Evolutionary conservation across 2,329 filamentous ascomycete species (phyloP), one percentile per base, ranked within the genome.

Genomic region (Fusarium sp.): DNA sequence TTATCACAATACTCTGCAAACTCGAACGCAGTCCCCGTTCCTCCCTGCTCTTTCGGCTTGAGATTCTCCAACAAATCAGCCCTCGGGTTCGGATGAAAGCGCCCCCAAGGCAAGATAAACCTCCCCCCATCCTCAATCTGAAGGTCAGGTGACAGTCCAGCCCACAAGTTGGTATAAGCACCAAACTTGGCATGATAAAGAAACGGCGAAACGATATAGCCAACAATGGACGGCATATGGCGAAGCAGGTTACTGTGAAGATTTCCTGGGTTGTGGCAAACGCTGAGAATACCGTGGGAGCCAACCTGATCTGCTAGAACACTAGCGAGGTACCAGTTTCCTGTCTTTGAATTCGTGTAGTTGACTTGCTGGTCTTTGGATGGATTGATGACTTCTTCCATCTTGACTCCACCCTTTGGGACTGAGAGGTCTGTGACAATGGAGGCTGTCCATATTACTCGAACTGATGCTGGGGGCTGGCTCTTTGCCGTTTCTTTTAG

Each of bases 331-430:
- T 73, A 74, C 56, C 70, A 75, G 6, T 75, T 75, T 8, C 69
- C 72, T 4, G 69, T 62, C 42, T 75, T 75, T 26, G 72, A 73
- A 28, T 63, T 63, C 22, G 59, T 61, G 12, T 75, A 73, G 26
- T 68, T 68, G 15, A 54, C 26, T 38, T 72, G 60, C 5, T 56
- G 50, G 15, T 71, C 58, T 13, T 66, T 13, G 1, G 47, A 18
- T 5, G 57, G 42, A 5, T 38, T 42, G 4, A 59, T 32, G 3
- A 75, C 28, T 9, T 71, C 39, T 14, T 51, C 22, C 26, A 75
- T 66, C 20, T 44, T 36, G 8, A 75, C 26, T 9, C 72, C 73
- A 17, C 70, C 70, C 3, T 55, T 39, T 3, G 69, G 69, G 20
- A 63, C 36, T 0, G 42, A 42, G 6, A 72, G 63, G 6, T 75